A percentile compares a stretch with the other conserved stretches of the same genome.
Conservation (phyloP, 768 basidiomycete species). For the Sarcodon aspratus region DNA sequence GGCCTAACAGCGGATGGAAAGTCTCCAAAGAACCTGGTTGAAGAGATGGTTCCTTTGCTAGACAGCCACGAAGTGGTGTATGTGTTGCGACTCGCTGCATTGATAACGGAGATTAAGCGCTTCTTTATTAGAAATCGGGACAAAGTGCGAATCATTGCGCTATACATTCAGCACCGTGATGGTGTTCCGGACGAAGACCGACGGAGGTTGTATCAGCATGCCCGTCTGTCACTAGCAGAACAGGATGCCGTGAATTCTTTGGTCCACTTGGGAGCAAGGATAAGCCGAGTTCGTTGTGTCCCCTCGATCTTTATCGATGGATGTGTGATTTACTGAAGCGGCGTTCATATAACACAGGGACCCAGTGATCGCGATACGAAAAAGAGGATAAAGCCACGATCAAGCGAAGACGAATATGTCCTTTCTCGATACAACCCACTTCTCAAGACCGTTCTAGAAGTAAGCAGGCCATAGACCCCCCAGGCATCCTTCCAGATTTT, state of each 20-base stretch:
- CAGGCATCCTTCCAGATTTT: background rate
- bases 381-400: constrained; percentile 74
- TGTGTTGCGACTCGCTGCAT: constrained; percentile 13
- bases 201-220: constrained; percentile 90
- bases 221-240: constrained; percentile 74
- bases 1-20: constrained; percentile 88
- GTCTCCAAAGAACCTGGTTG: constrained; percentile 87
- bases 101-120: background rate
- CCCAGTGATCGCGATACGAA: constrained; percentile 69
- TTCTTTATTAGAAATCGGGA: constrained; percentile 52
- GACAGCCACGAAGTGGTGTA: constrained; percentile 81
- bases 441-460: constrained; percentile 75
- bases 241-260: constrained; percentile 92
- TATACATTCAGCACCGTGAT: constrained; percentile 91
- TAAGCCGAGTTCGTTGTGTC: constrained; percentile 54
- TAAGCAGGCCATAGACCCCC: constrained; percentile 16
- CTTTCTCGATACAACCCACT: constrained; percentile 88
- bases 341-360: constrained; percentile 29
- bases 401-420: constrained; percentile 87
- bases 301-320: background rate
- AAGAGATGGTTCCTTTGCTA: constrained; percentile 96
- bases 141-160: constrained; percentile 92
- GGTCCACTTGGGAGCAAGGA: constrained; percentile 68
- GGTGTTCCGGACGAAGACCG: constrained; percentile 99
- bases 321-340: background rate